Base-by-base conservation (phyloP, 495 filamentous ascomycete genomes). In the Hypoxylon lienhwacheense region DNA sequence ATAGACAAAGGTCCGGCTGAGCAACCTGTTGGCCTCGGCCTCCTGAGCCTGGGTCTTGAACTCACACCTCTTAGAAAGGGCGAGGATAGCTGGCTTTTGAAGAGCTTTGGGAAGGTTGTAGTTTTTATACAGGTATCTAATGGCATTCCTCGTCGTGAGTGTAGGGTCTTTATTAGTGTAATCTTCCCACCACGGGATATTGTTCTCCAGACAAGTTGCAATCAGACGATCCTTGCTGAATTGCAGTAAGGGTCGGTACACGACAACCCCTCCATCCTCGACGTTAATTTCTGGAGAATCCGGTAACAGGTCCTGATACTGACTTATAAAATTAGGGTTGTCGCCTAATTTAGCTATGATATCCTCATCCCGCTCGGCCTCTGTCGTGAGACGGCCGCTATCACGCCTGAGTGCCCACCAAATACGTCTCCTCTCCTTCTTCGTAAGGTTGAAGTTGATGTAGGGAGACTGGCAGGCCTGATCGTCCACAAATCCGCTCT, bases 101-200 rank as follows among this genome's bases (percentile, higher is more conserved):
- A 97, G 72, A 0, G 90, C 91, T 5, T 67, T 66, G 0, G 92
- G 92, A 8, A 97, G 71, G 6, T 64, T 63, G 37, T 85, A 67
- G 7, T 76, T 67, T 11, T 72, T 70, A 31, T 81, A 73, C 32
- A 97, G 67, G 45, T 83, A 70, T 36, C 93, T 85, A 19, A 95
- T 76, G 0, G 91, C 81, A 64, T 97, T 98, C 36, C 93, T 79
- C 26, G 74, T 71, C 0, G 93, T 96, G 25, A 89, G 70, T 2
- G 86, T 91, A 14, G 75, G 77, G 64, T 96, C 88, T 28, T 78
- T 67, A 62, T 98, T 98, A n/a, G 91, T 95, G 37, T 75, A 71
- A 63, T 98, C 93, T 51, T 91, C 87, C 57, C 87, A 87, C 84
- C 87, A 97, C 2, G 73, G 72, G 16, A 93, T 72, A 1, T 72